phyloP scores from a whole-genome alignment of 2,329 filamentous ascomycete species.

The Ascosphaera acerosa region DNA sequence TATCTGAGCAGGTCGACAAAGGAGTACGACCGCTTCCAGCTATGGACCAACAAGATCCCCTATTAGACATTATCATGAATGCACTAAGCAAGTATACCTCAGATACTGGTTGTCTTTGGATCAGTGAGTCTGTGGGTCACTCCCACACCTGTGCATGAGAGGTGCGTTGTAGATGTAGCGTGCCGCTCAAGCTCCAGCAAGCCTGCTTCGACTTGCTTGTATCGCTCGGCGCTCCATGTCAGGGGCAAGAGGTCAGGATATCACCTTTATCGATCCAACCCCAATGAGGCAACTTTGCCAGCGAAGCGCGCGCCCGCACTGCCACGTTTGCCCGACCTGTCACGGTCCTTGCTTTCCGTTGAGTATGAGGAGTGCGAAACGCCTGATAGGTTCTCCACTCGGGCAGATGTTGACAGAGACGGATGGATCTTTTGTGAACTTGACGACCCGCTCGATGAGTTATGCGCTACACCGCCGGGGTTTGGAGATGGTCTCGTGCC shows the following conservation, averaged over 20 bases:
- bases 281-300: slow-evolving; percentile 21
- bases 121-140: too few species aligned
- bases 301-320: slow-evolving; percentile 48
- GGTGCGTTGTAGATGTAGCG: too few species aligned
- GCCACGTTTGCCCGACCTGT: slow-evolving; percentile 53
- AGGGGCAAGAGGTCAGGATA: slow-evolving; percentile 2
- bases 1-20: slow-evolving; percentile 77
- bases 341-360: slow-evolving; percentile 29
- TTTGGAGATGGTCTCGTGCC: slow-evolving; percentile 4
- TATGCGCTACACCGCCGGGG: not conserved
- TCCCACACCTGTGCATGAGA: too few species aligned
- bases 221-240: slow-evolving; percentile 1
- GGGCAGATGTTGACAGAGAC: not conserved
- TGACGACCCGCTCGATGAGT: not conserved
- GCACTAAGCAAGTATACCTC: too few species aligned
- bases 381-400: not conserved
- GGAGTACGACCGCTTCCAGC: slow-evolving; percentile 93
- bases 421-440: not conserved
- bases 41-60: slow-evolving; percentile 90
- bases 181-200: too few species aligned
- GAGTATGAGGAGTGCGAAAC: slow-evolving; percentile 11
- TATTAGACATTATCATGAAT: slow-evolving; percentile 29
- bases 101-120: too few species aligned
- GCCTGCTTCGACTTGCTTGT: too few species aligned
- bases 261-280: slow-evolving; percentile 15